Conservation (phyloP, 2,329 filamentous ascomycete species). For the Colletotrichum sojae region DNA sequence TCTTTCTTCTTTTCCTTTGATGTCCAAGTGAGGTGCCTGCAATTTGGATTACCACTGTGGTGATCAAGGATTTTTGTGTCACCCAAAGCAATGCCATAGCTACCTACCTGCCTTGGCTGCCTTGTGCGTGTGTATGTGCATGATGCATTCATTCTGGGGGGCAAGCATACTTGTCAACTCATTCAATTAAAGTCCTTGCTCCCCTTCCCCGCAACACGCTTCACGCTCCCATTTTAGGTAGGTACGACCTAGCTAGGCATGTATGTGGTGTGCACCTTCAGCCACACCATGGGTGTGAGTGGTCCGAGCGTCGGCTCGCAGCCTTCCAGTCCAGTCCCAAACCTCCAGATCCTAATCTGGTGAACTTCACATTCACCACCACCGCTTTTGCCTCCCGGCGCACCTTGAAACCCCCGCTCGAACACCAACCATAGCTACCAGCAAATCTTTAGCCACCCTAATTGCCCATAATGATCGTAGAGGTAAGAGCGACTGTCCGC, state of each 20-base stretch:
- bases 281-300: conserved; percentile 36
- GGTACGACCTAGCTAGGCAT: neutral
- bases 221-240: conserved; percentile 5
- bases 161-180: neutral
- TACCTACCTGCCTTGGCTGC: no score
- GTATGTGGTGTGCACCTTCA: conserved; percentile 30
- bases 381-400: conserved; percentile 6
- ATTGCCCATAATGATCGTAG: conserved; percentile 49
- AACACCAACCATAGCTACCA: conserved; percentile 26
- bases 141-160: no score
- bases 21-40: neutral
- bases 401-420: conserved; percentile 6
- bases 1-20: neutral
- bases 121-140: no score
- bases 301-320: conserved; percentile 37
- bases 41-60: no score
- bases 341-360: conserved; percentile 40
- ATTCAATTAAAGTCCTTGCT: conserved; percentile 41
- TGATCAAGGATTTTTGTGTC: no score
- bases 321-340: conserved; percentile 37
- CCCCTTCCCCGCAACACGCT: conserved; percentile 40
- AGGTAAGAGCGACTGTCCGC: conserved; percentile 44
- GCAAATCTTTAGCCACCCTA: neutral
- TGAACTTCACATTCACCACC: conserved; percentile 36
- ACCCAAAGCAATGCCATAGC: no score